Base-by-base conservation (phyloP, 1,139 yeast genomes). In the Hemisphaericaspora xylanilytica region DNA sequence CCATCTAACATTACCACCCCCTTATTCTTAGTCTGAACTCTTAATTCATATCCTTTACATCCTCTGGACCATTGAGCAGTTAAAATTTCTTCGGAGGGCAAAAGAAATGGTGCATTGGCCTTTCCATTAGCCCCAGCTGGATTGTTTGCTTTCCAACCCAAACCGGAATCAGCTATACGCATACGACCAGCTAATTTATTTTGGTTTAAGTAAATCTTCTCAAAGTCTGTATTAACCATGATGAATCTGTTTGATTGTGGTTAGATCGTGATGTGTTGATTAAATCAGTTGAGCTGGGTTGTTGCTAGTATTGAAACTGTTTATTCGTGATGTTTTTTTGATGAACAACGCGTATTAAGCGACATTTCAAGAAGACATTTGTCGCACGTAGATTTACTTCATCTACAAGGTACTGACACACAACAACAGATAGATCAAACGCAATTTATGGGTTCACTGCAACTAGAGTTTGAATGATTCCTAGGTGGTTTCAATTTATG, bases 1-100 rank as follows among this genome's bases (percentile, higher is more conserved):
- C 98, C 98, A 60, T 92, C 99, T 42, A 92, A 69, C 64, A 82
- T 80, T 11, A 88, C 81, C 24, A 85, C 95, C 21, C 96, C 96
- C 49, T 80, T 81, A 56, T 85, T 86, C 56, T 85, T 88, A 14
- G 97, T 90, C 55, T 87, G 94, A 10, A 92, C 81, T 50, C 95
- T 76, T 49, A 92, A 64, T 63, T 92, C 97, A 59, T 80, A 89
- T 2, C 97, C 97, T 47, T 95, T 77, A 3, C 95, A 80, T 1
- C 96, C 97, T 51, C 97, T 76, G 36, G 96, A 85, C 99, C 99
- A 92, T 50, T 73, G 80, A 4, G 86, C 83, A 22, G 89, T 71
- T 28, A 85, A 75, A 26, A 92, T 70, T 58, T 90, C 96, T 36
- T 87, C 87, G 8, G 89, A 78, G 12, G 97, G 94, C 45, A 94